A percentile compares a stretch with the other conserved stretches of the same genome.
phyloP scores from a whole-genome alignment of 345 rosid species.

The Rubroshorea leprosula region DNA sequence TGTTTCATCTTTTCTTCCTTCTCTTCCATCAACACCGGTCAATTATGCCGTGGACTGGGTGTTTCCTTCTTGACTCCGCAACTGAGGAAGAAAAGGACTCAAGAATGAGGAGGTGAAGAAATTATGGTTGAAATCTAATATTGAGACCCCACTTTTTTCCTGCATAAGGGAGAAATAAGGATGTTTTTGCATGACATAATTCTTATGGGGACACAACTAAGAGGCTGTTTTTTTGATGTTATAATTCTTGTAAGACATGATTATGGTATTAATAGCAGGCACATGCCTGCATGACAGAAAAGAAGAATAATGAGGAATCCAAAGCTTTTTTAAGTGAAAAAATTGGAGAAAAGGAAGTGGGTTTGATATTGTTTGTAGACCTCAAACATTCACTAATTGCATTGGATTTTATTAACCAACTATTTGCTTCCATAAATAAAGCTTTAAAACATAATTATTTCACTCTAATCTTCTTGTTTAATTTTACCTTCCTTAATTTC shows the following conservation, averaged over 20 bases:
- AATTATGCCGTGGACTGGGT: constrained; percentile 30
- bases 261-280: constrained; percentile 35
- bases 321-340: constrained; percentile 9
- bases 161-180: too few species aligned
- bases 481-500: background rate
- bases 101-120: background rate
- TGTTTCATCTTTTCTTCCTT: background rate
- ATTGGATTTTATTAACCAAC: constrained; percentile 6
- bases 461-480: background rate
- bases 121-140: background rate
- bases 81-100: constrained; percentile 25
- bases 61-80: constrained; percentile 60
- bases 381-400: constrained; percentile 25
- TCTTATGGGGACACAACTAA: constrained; percentile 27
- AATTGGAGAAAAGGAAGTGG: constrained; percentile 23
- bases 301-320: constrained; percentile 19
- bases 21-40: constrained; percentile 15
- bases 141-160: constrained; percentile 15
- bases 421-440: constrained; percentile 36
- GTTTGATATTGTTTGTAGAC: constrained; percentile 29
- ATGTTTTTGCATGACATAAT: background rate
- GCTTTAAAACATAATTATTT: constrained; percentile 2
- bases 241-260: constrained; percentile 32
- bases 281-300: constrained; percentile 37
- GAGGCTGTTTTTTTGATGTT: constrained; percentile 12